phyloP scores from a whole-genome alignment of 257 asterid genomes.

The Plectranthus barbatus region DNA sequence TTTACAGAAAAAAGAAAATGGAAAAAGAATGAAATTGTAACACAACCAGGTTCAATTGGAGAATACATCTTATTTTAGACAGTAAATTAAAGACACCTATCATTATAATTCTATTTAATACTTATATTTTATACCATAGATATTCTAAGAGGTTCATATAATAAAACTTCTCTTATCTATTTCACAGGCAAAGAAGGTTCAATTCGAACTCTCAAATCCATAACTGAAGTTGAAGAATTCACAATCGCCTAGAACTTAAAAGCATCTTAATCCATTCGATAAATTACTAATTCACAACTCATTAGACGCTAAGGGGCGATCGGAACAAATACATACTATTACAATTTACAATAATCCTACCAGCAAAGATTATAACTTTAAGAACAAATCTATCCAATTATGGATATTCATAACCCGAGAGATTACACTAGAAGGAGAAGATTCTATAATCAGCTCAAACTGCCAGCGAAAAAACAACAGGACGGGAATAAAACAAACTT shows the following conservation, averaged over 20 bases:
- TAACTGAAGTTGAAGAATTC: no score
- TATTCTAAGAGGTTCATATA: not conserved
- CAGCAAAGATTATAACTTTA: not conserved
- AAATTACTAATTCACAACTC: not conserved
- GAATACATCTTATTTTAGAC: no score
- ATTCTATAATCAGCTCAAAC: no score
- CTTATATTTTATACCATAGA: no score
- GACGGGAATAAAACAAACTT: no score
- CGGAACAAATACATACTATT: not conserved
- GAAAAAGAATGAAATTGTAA: not conserved
- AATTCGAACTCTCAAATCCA: not conserved
- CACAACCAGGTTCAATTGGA: not conserved
- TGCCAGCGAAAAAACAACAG: not conserved
- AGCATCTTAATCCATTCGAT: not conserved
- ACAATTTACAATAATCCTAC: not conserved
- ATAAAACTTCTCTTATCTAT: not conserved
- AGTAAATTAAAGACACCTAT: no score
- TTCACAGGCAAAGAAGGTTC: not conserved
- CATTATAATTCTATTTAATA: no score
- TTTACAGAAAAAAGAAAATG: not conserved
- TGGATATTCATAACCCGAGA: no score
- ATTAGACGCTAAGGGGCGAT: not conserved
- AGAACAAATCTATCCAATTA: not conserved
- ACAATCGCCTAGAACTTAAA: no score
- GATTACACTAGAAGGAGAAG: no score